Base-by-base conservation (phyloP, 768 basidiomycete species). In the Tulasnella sp. region DNA sequence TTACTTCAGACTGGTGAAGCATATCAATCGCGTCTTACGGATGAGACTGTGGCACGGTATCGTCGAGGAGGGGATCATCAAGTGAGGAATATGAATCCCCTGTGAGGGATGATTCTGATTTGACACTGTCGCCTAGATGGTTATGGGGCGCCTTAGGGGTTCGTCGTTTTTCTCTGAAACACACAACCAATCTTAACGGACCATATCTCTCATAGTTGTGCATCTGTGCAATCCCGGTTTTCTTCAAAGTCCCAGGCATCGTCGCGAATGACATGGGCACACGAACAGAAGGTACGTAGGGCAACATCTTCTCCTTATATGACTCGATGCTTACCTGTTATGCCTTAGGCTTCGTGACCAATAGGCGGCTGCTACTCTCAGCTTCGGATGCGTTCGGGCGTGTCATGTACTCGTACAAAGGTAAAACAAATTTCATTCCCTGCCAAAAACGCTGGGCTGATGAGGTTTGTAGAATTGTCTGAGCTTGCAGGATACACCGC, bases 401-500 rank as follows among this genome's bases (percentile, higher is more conserved):
- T 19, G 83, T 96, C 27, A 92, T 98, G 90, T 94, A 93, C 69
- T 92, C 90, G 2, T 97, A 96, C 74, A 97, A 96, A 71, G 74
- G 73, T 64, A 25, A 15, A 30, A 48, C 1, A 2, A 25, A 12
- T 29, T 21, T 38, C 1, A 17, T 19, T 44, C 21, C 41, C 9
- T n/a, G 29, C 22, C 5, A 17, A 42, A 45, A 34, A 46, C 34
- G 24, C 27, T 57, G 61, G 42, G 48, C 44, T 66, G 43, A 63
- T 57, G 42, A 24, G 15, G 8, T 9, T 21, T 64, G 50, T 61
- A 73, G 93, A 98, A 68, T 76, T 99, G 3, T 83, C 91, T 3
- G 94, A 99, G 68, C 80, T 99, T 31, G 92, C 94, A 2, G 94
- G 94, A 10, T 97, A 96, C 69, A 97, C 94, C 2, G 81, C 90